These are phyloP conservation scores for Uncinocarpus reesii DNA, from an alignment of 2,329 filamentous ascomycete species.

Conservation along the genomic window DNA sequence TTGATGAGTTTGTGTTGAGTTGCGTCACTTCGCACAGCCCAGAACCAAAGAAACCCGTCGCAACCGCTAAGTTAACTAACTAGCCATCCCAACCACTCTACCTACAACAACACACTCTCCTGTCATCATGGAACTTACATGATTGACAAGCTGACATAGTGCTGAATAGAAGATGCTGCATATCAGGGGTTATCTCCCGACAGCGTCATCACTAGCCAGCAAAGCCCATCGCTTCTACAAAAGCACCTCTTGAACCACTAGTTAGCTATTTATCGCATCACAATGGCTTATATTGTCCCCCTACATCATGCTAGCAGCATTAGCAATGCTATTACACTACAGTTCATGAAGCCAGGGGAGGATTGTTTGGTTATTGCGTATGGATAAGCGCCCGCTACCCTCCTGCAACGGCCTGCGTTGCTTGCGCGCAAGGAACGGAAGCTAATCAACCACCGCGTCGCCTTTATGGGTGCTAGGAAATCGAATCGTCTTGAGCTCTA, in stretches of 20 bases:
- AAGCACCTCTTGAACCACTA: background rate
- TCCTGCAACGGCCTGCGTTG: conserved; percentile 15
- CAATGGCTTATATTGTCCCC: conserved; percentile 88
- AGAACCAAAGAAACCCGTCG: background rate
- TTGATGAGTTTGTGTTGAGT: background rate
- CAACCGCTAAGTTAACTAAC: background rate
- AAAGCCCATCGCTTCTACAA: background rate
- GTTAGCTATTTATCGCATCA: conserved; percentile 9
- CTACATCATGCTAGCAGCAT: conserved; percentile 89
- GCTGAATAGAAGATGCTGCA: too few relatives aligned
- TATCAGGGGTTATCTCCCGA: too few relatives aligned
- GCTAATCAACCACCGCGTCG: background rate
- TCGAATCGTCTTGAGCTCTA: conserved; percentile 81
- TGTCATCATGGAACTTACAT: background rate
- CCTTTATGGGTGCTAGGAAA: conserved; percentile 48
- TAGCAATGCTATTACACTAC: conserved; percentile 72
- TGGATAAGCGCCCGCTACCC: conserved; percentile 34
- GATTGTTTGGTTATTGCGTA: conserved; percentile 84
- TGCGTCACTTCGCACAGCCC: background rate
- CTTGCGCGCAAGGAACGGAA: background rate
- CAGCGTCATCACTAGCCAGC: too few relatives aligned
- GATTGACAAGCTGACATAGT: background rate
- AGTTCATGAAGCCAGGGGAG: conserved; percentile 61
- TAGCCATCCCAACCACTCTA: background rate
- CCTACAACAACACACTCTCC: background rate